These are phyloP conservation scores for Ilex asprella DNA, from an alignment of 257 asterid species.

Conservation along the genomic window DNA sequence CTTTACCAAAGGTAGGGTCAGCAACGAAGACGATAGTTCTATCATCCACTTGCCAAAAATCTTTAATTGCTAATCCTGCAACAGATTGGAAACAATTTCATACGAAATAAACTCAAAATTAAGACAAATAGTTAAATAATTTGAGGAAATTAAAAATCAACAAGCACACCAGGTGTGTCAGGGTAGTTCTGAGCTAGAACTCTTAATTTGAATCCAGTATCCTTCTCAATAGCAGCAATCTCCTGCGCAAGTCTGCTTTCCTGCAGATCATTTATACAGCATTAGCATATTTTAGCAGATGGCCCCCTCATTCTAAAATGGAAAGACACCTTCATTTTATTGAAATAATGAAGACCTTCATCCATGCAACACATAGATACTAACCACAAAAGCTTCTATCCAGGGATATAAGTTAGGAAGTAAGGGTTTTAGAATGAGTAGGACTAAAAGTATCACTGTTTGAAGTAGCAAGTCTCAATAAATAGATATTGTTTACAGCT, in stretches of 20 bases:
- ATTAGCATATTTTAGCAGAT: slow-evolving; percentile 5
- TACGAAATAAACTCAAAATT: neutral
- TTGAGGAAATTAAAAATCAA: neutral
- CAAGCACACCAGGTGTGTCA: slow-evolving; percentile 68
- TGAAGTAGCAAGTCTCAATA: no score
- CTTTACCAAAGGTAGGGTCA: slow-evolving; percentile 85
- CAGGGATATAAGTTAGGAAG: no score
- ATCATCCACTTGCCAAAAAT: slow-evolving; percentile 91
- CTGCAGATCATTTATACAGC: slow-evolving; percentile 29
- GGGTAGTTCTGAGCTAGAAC: slow-evolving; percentile 93
- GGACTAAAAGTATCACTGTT: no score
- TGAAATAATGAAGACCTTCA: no score
- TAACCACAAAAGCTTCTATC: no score
- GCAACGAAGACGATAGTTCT: slow-evolving; percentile 84
- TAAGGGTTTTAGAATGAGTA: no score
- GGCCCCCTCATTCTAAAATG: no score
- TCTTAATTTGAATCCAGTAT: slow-evolving; percentile 78
- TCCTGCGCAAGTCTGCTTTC: slow-evolving; percentile 67
- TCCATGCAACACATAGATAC: no score
- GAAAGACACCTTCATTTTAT: no score
- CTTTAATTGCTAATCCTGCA: slow-evolving; percentile 79
- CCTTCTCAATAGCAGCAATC: slow-evolving; percentile 70
- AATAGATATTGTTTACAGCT: no score
- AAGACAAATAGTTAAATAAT: neutral
- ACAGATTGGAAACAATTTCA: slow-evolving; percentile 2